Evolutionary conservation across 2,329 filamentous ascomycete genomes (phyloP), one percentile per base, ranked within the genome.

Genomic region (Cercospora beticola): DNA sequence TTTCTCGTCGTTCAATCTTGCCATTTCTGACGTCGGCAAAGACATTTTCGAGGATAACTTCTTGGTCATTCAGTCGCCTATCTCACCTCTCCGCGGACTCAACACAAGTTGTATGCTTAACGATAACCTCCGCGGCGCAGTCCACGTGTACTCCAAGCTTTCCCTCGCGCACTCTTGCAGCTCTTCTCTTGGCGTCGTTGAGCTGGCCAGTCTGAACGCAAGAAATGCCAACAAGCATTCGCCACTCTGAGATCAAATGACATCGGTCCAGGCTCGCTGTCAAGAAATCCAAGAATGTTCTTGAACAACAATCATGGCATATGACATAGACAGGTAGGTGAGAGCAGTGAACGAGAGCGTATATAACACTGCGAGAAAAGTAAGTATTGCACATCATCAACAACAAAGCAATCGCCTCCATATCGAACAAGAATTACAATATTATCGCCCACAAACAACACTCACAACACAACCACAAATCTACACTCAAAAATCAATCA

Each of bases 251-350:
- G 9, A 14, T 12, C 16, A 46, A 36, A 56, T 64, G 46, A 64
- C 62, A 64, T 64, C 26, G 62, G 46, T 56, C 62, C 62, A 62
- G 62, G 49, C 43, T 36, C 28, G 62, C 62, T 14, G 52, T 54
- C 40, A 28, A 54, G 43, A 36, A 21, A n/a, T 54, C 33, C 43
- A 46, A 54, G 28, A 21, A 64, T 28, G 14, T 64, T 40, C 46
- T 28, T n/a, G 36, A 49, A 18, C 31, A 30, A 10, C 21, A 18
- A 18, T 16, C 60, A 23, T 49, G 60, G 60, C 60, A 54, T 14
- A 54, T 54, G 49, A 54, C 49, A 54, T 54, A 30, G 49, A 16
- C 49, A 58, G 28, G 28, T 21, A 21, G 7, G 28, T 4, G 28
- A 36, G 12, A 14, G 16, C 18, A 33, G 56, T 36, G 56, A 6